Base-by-base conservation (phyloP, 2,329 filamentous ascomycete species). In the Trichoderma polysporum region DNA sequence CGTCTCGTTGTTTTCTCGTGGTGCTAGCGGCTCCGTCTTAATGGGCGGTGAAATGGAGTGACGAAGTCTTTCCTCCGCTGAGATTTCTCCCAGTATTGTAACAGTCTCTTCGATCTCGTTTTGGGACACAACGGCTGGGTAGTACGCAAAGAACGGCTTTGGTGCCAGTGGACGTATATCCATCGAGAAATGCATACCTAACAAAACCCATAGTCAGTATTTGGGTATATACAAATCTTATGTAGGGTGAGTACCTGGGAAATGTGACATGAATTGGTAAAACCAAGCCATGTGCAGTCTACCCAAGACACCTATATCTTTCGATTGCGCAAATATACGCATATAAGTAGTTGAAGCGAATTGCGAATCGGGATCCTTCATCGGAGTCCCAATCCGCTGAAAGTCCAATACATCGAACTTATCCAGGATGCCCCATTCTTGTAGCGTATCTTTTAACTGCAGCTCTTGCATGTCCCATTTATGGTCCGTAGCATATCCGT, bases 391-490 rank as follows among this genome's bases (percentile, higher is more conserved):
- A 47, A 74, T 60, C 3, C 80, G 73, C 71, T 86, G 84, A 60
- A 86, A 86, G 41, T 86, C 83, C n/a, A 87, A 75, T 3, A 83
- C 73, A 63, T 85, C 80, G 52, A 85, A 78, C 37, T 80, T 74
- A 22, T 81, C 74, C 27, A 76, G 66, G 5, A 79, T 74, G 1
- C 76, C 76, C 31, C 70, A 72, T 56, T 80, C 73, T n/a, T 78
- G 71, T 15, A 86, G 74, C 4, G 79, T 79, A 64, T 77, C 75
- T 1, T 79, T 77, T 12, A 85, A 70, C 73, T 85, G 84, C 6
- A 74, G 76, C 69, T 86, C 83, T 27, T 82, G 75, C 0, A 85
- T 73, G 49, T 82, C 79, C 72, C 81, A 85, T 71, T 86, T 86
- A 68, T 81, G 74, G 1, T 73, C 69, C 0, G 81, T 83, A 1